These are phyloP conservation scores for Pseudoneurospora amorphoporcata DNA, from an alignment of 495 filamentous ascomycete species.

Conservation along the genomic window DNA sequence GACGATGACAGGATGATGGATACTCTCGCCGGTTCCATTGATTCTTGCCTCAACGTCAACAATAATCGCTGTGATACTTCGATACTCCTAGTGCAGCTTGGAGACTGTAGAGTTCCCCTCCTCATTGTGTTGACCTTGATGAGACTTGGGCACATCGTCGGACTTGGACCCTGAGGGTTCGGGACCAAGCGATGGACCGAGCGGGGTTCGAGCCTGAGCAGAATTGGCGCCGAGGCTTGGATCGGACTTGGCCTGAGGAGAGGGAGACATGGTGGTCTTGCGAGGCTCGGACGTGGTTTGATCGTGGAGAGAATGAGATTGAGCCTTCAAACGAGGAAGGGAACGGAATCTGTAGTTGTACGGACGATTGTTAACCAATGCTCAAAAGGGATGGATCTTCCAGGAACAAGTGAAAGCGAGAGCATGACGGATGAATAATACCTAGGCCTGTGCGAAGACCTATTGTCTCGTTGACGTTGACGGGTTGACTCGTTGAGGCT, in stretches of 20 bases:
- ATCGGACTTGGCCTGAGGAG: background rate
- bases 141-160: background rate
- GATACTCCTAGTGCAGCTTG: background rate
- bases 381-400: background rate
- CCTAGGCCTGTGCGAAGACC: background rate
- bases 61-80: too few species aligned
- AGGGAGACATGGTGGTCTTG: background rate
- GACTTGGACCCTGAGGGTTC: background rate
- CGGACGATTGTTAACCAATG: background rate
- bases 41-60: too few species aligned
- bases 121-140: background rate
- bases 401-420: background rate
- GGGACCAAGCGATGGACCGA: background rate
- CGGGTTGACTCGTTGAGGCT: background rate
- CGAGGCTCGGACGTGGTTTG: background rate
- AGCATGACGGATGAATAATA: background rate
- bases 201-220: background rate
- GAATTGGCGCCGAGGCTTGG: background rate
- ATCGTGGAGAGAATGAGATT: background rate
- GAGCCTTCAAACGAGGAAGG: accelerated
- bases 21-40: too few species aligned
- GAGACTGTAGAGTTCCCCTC: background rate
- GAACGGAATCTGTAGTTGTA: background rate
- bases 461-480: background rate
- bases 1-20: too few species aligned